Evolutionary conservation across 176 grass and related monocot genomes (phyloP).

Genomic region (Melocanna baccifera): DNA sequence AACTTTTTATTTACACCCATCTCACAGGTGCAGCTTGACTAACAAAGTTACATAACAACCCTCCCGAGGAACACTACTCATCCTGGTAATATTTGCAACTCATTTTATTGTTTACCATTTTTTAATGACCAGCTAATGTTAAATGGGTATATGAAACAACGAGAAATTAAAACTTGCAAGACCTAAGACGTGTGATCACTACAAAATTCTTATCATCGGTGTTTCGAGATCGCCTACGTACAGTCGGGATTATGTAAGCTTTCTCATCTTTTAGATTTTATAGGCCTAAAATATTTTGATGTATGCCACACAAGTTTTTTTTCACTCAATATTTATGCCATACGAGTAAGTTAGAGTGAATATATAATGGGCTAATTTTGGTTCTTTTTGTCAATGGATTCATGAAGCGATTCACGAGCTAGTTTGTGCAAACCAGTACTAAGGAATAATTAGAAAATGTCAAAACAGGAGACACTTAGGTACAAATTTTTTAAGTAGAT

Average conservation of each 20-base stretch:
- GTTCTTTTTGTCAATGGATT: not conserved
- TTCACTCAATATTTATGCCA: not conserved
- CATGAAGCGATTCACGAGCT: not conserved
- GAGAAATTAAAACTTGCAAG: not conserved
- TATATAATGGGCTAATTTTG: not conserved
- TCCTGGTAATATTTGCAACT: not conserved
- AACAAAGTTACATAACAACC: not conserved
- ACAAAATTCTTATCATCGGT: not conserved
- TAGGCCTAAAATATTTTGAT: not conserved
- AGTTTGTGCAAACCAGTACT: not conserved
- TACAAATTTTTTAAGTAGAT: not conserved
- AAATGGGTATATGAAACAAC: not conserved
- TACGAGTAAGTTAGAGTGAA: not conserved
- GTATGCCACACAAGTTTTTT: not conserved
- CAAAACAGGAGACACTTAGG: not conserved
- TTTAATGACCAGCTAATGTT: not conserved
- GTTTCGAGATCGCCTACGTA: not conserved
- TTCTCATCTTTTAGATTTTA: not conserved
- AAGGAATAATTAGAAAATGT: not conserved
- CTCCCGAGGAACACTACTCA: not conserved
- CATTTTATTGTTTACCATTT: not conserved
- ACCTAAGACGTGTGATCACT: not conserved
- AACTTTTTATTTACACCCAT: not conserved
- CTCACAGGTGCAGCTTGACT: no score
- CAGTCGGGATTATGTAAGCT: not conserved